phyloP scores from a whole-genome alignment of 306 rosid genomes.

The Prunus salicina region DNA sequence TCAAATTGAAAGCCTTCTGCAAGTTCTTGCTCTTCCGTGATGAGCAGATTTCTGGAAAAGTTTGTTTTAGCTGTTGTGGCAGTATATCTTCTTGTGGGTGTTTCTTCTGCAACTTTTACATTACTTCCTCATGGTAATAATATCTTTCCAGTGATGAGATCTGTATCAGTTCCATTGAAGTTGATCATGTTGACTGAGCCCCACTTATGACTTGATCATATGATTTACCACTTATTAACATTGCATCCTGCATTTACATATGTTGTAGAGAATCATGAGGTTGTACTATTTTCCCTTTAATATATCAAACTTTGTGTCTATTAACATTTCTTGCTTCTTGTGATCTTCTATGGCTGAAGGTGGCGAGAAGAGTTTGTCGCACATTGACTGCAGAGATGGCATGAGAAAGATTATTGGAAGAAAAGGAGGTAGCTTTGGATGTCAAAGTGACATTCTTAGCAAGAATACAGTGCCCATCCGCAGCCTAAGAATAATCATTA shows the following conservation, averaged over 20 bases:
- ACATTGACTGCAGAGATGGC: slow-evolving; percentile 11
- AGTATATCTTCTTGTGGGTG: slow-evolving; percentile 10
- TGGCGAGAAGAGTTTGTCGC: neutral
- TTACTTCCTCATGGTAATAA: slow-evolving; percentile 14
- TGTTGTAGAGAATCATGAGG: neutral
- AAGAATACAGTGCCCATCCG: neutral
- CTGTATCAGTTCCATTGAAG: neutral
- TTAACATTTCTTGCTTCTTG: neutral
- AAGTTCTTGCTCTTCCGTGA: slow-evolving; percentile 14
- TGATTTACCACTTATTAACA: neutral
- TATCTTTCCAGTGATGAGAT: neutral
- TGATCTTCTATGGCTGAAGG: slow-evolving; percentile 10
- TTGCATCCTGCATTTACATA: neutral
- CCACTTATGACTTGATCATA: neutral
- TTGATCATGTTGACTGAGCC: neutral
- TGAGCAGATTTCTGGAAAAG: slow-evolving; percentile 10
- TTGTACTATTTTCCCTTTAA: neutral
- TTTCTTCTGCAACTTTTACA: slow-evolving; percentile 12
- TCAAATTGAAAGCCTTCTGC: neutral
- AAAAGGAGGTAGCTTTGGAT: slow-evolving; percentile 10
- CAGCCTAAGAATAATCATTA: neutral
- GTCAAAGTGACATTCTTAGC: neutral
- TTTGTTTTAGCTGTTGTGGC: slow-evolving; percentile 18
- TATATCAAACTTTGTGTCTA: neutral
- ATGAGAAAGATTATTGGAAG: neutral